These are phyloP conservation scores for Saccharomycopsis crataegensis DNA, from an alignment of 1,139 yeast species.

Conservation along the genomic window DNA sequence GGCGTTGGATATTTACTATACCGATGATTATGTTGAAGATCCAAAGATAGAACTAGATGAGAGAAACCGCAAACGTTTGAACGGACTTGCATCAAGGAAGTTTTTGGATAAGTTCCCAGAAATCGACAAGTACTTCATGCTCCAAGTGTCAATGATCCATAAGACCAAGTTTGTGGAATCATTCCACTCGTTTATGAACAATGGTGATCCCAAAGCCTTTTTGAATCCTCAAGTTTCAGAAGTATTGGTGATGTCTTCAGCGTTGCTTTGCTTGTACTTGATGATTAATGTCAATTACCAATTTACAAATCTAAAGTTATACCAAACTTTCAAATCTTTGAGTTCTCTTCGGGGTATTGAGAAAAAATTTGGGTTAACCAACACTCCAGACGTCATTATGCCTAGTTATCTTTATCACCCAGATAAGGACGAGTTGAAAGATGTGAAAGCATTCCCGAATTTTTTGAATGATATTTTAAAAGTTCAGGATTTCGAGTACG, in stretches of 20 bases:
- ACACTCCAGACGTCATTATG: conserved; percentile 2
- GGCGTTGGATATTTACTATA: conserved; percentile 10
- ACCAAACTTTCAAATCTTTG: conserved; percentile 1
- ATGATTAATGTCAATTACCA: conserved; percentile 1
- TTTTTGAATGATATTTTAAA: background rate
- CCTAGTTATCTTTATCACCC: background rate
- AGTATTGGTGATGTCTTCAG: conserved; percentile 4
- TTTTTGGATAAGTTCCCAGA: conserved; percentile 3
- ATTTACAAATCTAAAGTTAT: conserved; percentile 3
- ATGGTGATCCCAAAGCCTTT: background rate
- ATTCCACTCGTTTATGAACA: background rate
- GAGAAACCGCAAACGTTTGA: too few species aligned
- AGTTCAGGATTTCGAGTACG: conserved; percentile 7
- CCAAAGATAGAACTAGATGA: too few species aligned
- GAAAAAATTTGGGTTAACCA: background rate
- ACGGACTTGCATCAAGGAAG: too few species aligned
- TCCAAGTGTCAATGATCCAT: conserved; percentile 6
- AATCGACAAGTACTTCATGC: conserved; percentile 4
- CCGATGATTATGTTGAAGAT: background rate
- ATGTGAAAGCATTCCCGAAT: background rate
- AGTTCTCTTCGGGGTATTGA: background rate
- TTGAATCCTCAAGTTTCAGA: background rate
- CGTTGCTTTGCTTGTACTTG: conserved; percentile 5
- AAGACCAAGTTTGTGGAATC: conserved; percentile 3
- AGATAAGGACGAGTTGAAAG: background rate